Percentiles rank a stretch among this genome's conserved stretches.
Evolutionary conservation across 1,139 yeast species (phyloP).

Genomic region (Dujonia santamariae): DNA sequence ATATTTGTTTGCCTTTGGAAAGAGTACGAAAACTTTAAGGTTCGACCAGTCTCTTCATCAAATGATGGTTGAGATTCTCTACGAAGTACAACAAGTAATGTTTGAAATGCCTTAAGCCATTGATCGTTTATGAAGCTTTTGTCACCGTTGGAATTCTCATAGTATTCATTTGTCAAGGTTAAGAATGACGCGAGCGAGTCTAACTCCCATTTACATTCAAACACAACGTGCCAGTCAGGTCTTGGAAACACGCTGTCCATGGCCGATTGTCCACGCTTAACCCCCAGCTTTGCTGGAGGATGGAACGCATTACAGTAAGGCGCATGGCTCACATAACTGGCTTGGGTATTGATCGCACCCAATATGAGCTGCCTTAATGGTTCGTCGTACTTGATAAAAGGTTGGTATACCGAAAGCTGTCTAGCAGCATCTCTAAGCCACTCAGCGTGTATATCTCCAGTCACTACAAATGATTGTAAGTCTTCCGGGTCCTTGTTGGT

Average conservation of each 20-base stretch:
- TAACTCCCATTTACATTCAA: conserved; percentile 87
- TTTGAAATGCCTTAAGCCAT: conserved; percentile 63
- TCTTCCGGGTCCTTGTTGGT: conserved; percentile 15
- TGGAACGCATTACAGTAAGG: conserved; percentile 93
- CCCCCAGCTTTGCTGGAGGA: conserved; percentile 66
- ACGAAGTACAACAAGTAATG: conserved; percentile 49
- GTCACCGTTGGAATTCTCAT: conserved; percentile 45
- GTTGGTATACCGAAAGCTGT: conserved; percentile 75
- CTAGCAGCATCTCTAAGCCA: conserved; percentile 87
- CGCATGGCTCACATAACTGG: conserved; percentile 52
- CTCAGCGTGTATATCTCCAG: conserved; percentile 90
- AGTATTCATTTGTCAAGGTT: conserved; percentile 71
- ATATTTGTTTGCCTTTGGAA: conserved; percentile 72
- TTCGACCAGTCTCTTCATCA: conserved; percentile 51
- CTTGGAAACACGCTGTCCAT: conserved; percentile 65
- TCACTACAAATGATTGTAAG: conserved; percentile 65
- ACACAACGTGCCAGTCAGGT: conserved; percentile 70
- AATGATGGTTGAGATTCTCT: conserved; percentile 68
- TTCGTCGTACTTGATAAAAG: conserved; percentile 51
- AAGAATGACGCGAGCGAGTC: conserved; percentile 84
- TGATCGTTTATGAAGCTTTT: conserved; percentile 45
- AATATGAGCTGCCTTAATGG: conserved; percentile 49
- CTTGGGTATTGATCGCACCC: conserved; percentile 84
- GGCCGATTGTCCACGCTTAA: conserved; percentile 52
- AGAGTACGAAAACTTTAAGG: conserved; percentile 50